These are phyloP conservation scores for Penicillium fimorum DNA, from an alignment of 495 filamentous ascomycete genomes.

Conservation along the genomic window DNA sequence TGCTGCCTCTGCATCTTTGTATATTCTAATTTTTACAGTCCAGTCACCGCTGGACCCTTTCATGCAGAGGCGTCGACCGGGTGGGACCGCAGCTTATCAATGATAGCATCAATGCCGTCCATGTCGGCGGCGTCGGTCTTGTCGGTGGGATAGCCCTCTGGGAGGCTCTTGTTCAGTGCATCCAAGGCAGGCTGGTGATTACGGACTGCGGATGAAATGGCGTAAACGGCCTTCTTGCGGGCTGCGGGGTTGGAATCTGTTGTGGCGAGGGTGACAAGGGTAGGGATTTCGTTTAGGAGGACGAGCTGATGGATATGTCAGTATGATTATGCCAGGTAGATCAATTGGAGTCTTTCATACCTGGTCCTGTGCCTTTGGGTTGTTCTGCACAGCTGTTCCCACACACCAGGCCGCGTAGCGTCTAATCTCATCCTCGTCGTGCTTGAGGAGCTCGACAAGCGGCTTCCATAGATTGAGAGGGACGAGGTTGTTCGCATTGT, in stretches of 20 bases:
- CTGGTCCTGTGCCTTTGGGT: slow-evolving; percentile 75
- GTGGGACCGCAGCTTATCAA: slow-evolving; percentile 62
- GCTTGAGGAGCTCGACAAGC: slow-evolving; percentile 63
- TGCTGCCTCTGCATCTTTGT: slow-evolving; percentile 2
- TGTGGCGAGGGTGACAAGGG: slow-evolving; percentile 62
- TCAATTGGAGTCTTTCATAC: slow-evolving; percentile 32
- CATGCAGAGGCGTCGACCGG: slow-evolving; percentile 29
- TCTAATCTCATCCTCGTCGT: slow-evolving; percentile 68
- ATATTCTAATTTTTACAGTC: slow-evolving; percentile 2
- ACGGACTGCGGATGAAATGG: slow-evolving; percentile 75
- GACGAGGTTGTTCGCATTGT: slow-evolving; percentile 92
- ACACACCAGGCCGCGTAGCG: slow-evolving; percentile 88
- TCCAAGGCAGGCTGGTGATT: slow-evolving; percentile 82
- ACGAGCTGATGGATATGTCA: slow-evolving; percentile 51
- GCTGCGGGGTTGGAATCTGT: slow-evolving; percentile 59
- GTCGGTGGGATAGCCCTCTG: slow-evolving; percentile 57
- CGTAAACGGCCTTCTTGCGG: slow-evolving; percentile 84
- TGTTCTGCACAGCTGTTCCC: slow-evolving; percentile 95
- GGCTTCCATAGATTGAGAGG: slow-evolving; percentile 77
- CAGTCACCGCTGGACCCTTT: not conserved
- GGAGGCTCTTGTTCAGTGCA: slow-evolving; percentile 58
- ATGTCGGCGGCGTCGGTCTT: slow-evolving; percentile 76
- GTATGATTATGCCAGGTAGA: not conserved
- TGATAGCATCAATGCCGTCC: slow-evolving; percentile 75
- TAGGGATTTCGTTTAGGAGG: slow-evolving; percentile 66